phyloP scores from a whole-genome alignment of 2,329 filamentous ascomycete genomes.

The Colletotrichum noveboracense region DNA sequence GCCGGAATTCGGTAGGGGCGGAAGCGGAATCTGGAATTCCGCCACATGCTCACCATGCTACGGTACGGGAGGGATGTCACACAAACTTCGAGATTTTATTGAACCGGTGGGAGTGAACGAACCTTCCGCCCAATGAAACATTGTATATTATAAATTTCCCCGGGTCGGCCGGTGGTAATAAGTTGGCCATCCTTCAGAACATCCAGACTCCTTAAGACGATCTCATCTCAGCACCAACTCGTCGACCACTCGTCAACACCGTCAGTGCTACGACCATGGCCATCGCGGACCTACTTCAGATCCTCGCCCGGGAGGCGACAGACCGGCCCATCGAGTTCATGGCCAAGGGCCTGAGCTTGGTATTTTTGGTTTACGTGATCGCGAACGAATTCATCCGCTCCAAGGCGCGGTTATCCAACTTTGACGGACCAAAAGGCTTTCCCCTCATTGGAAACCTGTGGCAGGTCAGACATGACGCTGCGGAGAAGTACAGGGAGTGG shows the following conservation, averaged over 20 bases:
- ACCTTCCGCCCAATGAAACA: not conserved
- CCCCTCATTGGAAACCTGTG: conserved; percentile 61
- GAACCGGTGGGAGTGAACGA: not conserved
- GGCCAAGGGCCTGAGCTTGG: not conserved
- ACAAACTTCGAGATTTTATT: not conserved
- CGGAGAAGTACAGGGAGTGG: conserved; percentile 33
- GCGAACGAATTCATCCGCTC: conserved; percentile 52
- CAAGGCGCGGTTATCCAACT: conserved; percentile 46
- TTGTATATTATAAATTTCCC: not conserved
- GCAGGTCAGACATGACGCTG: conserved; percentile 56
- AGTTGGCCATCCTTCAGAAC: not conserved
- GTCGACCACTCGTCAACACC: not conserved
- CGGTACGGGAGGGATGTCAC: not conserved
- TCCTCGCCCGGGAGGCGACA: conserved; percentile 19
- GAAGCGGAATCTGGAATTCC: not conserved
- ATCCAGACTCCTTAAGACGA: not conserved
- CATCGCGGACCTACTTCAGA: conserved; percentile 28
- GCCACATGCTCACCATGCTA: not conserved
- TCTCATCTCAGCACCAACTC: not conserved
- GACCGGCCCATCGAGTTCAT: conserved; percentile 26
- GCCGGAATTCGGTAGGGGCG: too few species aligned
- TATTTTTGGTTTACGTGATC: conserved; percentile 48
- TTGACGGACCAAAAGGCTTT: conserved; percentile 54
- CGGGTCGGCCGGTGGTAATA: not conserved
- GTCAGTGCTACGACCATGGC: conserved; percentile 24